Evolutionary conservation across 2,329 filamentous ascomycete genomes (phyloP).

Genomic region (Colletotrichum chlorophyti): DNA sequence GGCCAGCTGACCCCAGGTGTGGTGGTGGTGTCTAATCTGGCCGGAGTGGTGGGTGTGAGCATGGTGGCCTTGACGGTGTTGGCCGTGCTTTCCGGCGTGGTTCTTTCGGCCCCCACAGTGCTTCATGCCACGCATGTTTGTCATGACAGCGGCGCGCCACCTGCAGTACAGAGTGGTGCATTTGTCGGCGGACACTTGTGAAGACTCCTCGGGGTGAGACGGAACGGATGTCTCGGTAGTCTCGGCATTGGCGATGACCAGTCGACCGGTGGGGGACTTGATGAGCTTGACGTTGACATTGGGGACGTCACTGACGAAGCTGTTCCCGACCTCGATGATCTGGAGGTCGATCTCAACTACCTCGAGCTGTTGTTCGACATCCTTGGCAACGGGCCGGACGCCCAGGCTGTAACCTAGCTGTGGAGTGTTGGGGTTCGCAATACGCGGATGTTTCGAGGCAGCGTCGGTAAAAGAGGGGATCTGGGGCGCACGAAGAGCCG

Average conservation of each 20-base stretch:
- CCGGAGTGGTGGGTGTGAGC: slow-evolving; percentile 38
- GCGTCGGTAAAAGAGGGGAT: slow-evolving; percentile 42
- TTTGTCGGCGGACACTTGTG: slow-evolving; percentile 24
- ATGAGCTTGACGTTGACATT: slow-evolving; percentile 67
- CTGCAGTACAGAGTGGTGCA: slow-evolving; percentile 60
- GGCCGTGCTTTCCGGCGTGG: slow-evolving; percentile 29
- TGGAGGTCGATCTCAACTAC: slow-evolving; percentile 62
- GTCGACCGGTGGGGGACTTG: slow-evolving; percentile 60
- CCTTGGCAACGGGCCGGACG: slow-evolving; percentile 49
- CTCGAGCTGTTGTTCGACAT: slow-evolving; percentile 58
- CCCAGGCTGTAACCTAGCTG: slow-evolving; percentile 58
- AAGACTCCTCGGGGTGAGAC: slow-evolving; percentile 32
- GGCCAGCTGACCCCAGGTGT: slow-evolving; percentile 54
- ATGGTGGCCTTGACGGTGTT: slow-evolving; percentile 34
- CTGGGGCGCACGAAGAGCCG: slow-evolving; percentile 53
- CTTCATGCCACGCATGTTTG: slow-evolving; percentile 37
- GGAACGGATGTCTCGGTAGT: slow-evolving; percentile 37
- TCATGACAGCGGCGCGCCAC: slow-evolving; percentile 57
- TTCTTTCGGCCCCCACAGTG: slow-evolving; percentile 44
- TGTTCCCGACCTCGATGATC: slow-evolving; percentile 65
- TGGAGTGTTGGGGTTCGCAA: slow-evolving; percentile 37
- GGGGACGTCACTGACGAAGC: slow-evolving; percentile 61
- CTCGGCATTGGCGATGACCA: slow-evolving; percentile 60
- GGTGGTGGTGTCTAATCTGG: slow-evolving; percentile 35
- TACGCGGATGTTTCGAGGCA: slow-evolving; percentile 38